Conservation (phyloP, 331 rosid species). For the Cydonia oblonga region DNA sequence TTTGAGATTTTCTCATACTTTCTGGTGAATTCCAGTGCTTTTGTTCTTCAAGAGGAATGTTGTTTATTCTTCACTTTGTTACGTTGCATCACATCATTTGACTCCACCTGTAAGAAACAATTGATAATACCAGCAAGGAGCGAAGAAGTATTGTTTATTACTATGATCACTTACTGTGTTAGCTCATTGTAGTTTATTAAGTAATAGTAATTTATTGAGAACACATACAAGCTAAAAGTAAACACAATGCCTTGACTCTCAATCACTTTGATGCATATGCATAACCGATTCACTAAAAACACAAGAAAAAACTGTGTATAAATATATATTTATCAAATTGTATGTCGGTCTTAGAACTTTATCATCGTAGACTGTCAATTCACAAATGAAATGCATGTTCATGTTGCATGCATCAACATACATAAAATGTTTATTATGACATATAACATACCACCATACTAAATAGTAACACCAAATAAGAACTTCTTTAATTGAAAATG, state of each 20-base stretch:
- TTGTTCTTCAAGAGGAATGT: neutral
- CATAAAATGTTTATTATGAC: neutral
- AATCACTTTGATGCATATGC: too few species aligned
- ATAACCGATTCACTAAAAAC: too few species aligned
- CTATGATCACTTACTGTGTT: neutral
- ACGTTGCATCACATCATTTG: too few species aligned
- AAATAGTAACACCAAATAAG: neutral
- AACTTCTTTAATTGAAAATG: neutral
- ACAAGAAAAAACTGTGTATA: too few species aligned
- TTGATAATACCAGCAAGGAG: neutral
- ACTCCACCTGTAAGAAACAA: too few species aligned
- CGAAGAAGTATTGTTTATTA: neutral
- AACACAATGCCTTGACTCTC: too few species aligned
- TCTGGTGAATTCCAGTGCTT: too few species aligned
- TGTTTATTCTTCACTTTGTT: too few species aligned
- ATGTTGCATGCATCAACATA: neutral
- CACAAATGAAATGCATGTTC: neutral
- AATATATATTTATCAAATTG: neutral
- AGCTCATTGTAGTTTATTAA: neutral
- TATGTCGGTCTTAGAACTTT: neutral
- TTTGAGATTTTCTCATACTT: neutral
- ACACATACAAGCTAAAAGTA: neutral
- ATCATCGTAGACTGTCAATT: neutral
- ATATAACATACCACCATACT: neutral
- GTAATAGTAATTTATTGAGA: too few species aligned